phyloP scores from a whole-genome alignment of 202 grass and related monocot species.

The Brachypodium distachyon region DNA sequence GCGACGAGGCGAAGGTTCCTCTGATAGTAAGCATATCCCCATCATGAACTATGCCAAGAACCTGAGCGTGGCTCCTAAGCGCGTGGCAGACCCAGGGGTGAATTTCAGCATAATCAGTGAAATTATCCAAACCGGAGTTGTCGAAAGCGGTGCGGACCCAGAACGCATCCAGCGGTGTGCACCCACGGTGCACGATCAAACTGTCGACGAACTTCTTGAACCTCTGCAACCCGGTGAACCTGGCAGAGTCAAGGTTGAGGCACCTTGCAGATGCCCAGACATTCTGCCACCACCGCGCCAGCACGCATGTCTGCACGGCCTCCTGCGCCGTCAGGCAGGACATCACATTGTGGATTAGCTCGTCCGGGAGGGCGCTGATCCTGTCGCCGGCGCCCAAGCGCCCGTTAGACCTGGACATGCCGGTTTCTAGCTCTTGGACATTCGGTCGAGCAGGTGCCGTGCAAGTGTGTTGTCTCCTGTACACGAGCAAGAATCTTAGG shows the following conservation, averaged over 20 bases:
- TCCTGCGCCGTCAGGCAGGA: too few species aligned
- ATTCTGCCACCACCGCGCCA: too few species aligned
- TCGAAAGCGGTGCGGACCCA: neutral
- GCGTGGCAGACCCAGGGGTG: neutral
- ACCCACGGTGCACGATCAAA: neutral
- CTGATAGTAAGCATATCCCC: neutral
- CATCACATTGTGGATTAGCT: too few species aligned
- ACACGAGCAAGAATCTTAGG: too few species aligned
- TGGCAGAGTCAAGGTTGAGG: neutral
- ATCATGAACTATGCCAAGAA: neutral
- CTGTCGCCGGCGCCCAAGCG: too few species aligned
- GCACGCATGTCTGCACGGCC: too few species aligned
- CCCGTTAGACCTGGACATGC: too few species aligned
- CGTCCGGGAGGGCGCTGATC: too few species aligned
- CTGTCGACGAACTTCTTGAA: neutral
- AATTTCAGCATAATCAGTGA: neutral
- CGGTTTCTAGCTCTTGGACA: too few species aligned
- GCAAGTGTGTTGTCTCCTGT: too few species aligned
- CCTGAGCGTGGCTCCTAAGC: neutral
- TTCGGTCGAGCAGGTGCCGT: too few species aligned
- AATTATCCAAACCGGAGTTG: neutral
- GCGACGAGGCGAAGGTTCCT: neutral
- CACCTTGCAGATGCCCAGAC: too few species aligned
- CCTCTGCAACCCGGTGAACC: neutral
- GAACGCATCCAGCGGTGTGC: neutral